Base-by-base conservation (phyloP, 176 grass and related monocot genomes). In the Phoenix roebelenii region DNA sequence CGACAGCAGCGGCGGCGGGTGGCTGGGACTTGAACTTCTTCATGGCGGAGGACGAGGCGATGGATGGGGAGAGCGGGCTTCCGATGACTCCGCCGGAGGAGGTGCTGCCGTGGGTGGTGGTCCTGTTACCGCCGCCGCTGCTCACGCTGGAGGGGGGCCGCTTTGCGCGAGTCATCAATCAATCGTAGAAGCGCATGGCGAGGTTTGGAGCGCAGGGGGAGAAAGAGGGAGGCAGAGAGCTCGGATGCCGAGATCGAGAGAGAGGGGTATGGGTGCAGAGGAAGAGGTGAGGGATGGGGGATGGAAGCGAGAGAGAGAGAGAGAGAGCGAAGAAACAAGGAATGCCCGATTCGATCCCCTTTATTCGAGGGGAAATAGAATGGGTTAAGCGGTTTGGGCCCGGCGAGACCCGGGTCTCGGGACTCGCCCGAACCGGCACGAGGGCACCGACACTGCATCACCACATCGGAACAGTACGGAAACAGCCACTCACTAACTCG, bases 21-120 rank as follows among this genome's bases (percentile, higher is more conserved):
- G 35, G 35, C 35, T 44, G 35, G 28, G 69, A 59, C 69, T 72
- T 72, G 1, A 60, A 64, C 58, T 74, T 74, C 71, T 74, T 74
- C 71, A 74, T 74, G 39, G 74, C 15, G 48, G 87, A 73, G 30
- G 68, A 51, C 67, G 67, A 55, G 71, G 58, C 20, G 59, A 48
- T 26, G 78, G 18, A 16, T 68, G 48, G 53, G 81, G 65, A 28
- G 52, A 70, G 68, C 35, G 39, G 19, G 16, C 35, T 44, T 44
- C 35, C 72, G 29, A 52, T 25, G 63, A 26, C 18, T 20, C 52
- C 53, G 52, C 52, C 51, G 52, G 65, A 39, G 25, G 65, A 28
- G n/a, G 52, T 18, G 25, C 18, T 22, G 10, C 52, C 25, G 25
- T 30, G 16, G 52, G n/a, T 56, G 18, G 58, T 72, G 59, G 50